Conservation (phyloP, 2,329 filamentous ascomycete species). For the Xylogone sp. region DNA sequence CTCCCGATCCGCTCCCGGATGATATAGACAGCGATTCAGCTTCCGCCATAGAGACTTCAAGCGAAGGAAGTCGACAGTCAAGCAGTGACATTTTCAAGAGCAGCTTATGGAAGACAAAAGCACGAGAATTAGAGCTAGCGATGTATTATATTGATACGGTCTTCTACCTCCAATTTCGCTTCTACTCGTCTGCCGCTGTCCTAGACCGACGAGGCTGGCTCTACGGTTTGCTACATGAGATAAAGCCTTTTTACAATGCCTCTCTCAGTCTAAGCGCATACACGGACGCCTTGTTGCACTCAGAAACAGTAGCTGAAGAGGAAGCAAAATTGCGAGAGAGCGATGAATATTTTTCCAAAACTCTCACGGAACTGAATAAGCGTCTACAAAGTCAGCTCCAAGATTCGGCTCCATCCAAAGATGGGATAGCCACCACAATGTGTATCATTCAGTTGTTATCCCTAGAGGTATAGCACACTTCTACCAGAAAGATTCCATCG, state of each 20-base stretch:
- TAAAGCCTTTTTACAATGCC: constrained; percentile 4
- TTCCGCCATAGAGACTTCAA: background rate
- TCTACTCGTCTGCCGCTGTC: background rate
- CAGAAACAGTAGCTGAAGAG: background rate
- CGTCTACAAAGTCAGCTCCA: background rate
- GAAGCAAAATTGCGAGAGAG: no score
- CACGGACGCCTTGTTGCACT: background rate
- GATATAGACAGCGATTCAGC: no score
- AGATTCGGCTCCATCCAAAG: background rate
- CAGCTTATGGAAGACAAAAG: background rate
- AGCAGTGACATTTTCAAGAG: background rate
- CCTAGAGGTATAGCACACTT: background rate
- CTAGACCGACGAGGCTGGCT: constrained; percentile 2
- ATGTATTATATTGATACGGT: constrained; percentile 3
- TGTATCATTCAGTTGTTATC: constrained; percentile 3
- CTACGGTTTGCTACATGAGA: background rate
- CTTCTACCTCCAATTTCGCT: constrained; percentile 1
- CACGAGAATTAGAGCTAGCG: background rate
- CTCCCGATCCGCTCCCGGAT: background rate
- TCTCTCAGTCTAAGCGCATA: background rate
- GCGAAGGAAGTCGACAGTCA: no score
- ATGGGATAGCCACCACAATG: constrained; percentile 1
- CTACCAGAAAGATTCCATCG: no score
- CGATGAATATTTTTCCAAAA: no score
- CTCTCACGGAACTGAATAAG: no score